These are phyloP conservation scores for Lolium perenne DNA, from an alignment of 176 grass and related monocot genomes.

Conservation along the genomic window DNA sequence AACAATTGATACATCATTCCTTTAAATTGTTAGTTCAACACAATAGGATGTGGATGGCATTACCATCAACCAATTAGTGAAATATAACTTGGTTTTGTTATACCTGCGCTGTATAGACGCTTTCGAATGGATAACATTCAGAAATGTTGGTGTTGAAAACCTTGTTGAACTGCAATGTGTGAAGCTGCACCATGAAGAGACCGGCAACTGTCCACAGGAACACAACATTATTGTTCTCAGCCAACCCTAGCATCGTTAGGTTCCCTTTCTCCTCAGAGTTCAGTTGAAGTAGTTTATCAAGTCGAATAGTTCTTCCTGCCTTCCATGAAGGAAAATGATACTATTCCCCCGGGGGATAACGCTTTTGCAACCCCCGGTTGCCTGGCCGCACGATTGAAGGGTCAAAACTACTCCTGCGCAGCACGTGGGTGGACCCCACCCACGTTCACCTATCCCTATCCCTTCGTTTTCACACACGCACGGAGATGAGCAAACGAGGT, in stretches of 20 bases:
- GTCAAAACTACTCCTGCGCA: no score
- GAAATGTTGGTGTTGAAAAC: background rate
- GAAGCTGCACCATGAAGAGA: background rate
- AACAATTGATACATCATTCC: background rate
- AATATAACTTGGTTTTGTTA: background rate
- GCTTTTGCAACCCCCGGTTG: no score
- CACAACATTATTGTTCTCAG: background rate
- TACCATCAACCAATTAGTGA: background rate
- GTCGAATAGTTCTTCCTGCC: background rate
- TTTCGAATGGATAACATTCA: background rate
- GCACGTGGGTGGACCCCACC: no score
- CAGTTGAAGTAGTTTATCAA: background rate
- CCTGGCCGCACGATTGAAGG: no score
- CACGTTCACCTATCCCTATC: no score
- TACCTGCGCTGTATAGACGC: background rate
- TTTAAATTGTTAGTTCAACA: background rate
- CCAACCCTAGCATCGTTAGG: background rate
- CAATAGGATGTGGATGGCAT: background rate
- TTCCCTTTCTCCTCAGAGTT: background rate
- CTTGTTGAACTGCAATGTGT: background rate
- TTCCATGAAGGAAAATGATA: background rate
- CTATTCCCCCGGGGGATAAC: no score
- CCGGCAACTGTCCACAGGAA: background rate
- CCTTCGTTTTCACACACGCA: no score
- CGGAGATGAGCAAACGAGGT: no score